Conservation (phyloP, 768 basidiomycete species). For the Mycena pura region DNA sequence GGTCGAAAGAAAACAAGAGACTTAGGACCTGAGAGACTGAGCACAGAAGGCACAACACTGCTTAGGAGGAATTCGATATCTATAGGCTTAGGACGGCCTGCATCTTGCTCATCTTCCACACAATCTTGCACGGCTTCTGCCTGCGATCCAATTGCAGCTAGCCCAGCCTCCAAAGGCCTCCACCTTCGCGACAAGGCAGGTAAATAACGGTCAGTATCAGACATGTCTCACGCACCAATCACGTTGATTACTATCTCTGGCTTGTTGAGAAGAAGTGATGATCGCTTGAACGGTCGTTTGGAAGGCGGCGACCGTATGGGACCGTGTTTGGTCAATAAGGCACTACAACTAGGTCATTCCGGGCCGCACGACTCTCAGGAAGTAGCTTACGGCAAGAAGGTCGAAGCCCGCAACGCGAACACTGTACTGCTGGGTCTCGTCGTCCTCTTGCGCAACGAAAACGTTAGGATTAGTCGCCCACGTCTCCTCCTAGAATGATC, state of each 20-base stretch:
- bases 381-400: conserved; percentile 66
- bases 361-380: not conserved
- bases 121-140: conserved; percentile 78
- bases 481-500: conserved; percentile 72
- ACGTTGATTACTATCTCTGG: conserved; percentile 57
- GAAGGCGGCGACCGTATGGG: conserved; percentile 57
- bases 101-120: conserved; percentile 76
- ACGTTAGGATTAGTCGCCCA: conserved; percentile 91
- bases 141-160: conserved; percentile 84
- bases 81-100: conserved; percentile 67
- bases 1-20: not conserved
- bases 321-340: conserved; percentile 62
- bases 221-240: conserved; percentile 62
- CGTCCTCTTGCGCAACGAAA: conserved; percentile 95
- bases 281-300: conserved; percentile 60
- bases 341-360: conserved; percentile 43
- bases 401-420: conserved; percentile 87
- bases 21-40: conserved; percentile 70
- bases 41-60: conserved; percentile 78
- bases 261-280: conserved; percentile 62
- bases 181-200: conserved; percentile 62
- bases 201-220: conserved; percentile 6
- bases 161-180: conserved; percentile 86
- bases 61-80: conserved; percentile 80
- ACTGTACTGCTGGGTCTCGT: conserved; percentile 84